Evolutionary conservation across 805 yeast genomes (phyloP).

Genomic region (Candida gorgasii): DNA sequence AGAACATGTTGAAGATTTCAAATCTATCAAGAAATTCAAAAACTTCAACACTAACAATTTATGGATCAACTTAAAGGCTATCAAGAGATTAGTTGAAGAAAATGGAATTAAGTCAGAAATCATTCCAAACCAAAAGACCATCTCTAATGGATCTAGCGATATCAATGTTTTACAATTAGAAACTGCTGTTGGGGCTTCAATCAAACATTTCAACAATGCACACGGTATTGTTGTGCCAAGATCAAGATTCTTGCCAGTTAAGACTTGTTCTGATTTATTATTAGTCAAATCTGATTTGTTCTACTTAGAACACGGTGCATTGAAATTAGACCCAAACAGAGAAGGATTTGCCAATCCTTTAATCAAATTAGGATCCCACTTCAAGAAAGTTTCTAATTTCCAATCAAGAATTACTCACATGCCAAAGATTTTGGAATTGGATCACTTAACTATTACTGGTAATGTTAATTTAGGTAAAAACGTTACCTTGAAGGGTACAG

Average conservation of each 20-base stretch:
- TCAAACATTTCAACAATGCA: conserved; percentile 90
- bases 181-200: conserved; percentile 99
- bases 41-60: conserved; percentile 97
- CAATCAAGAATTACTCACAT: conserved; percentile 88
- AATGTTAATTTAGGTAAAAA: conserved; percentile 88
- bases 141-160: conserved; percentile 74
- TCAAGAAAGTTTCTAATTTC: conserved; percentile 92
- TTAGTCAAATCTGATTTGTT: conserved; percentile 95
- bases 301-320: conserved; percentile 86
- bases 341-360: conserved; percentile 91
- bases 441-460: conserved; percentile 96
- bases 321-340: conserved; percentile 79
- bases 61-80: conserved; percentile 95
- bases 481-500: conserved; percentile 94
- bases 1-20: conserved; percentile 97
- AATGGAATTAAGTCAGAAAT: conserved; percentile 87
- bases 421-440: conserved; percentile 95
- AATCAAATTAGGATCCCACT: conserved; percentile 94
- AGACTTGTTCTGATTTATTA: conserved; percentile 92
- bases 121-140: conserved; percentile 90
- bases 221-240: conserved; percentile 99
- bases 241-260: conserved; percentile 95
- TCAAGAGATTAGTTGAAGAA: conserved; percentile 85
- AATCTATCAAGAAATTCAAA: conserved; percentile 95
- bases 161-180: conserved; percentile 90